These are phyloP conservation scores for Avena insularis DNA, from an alignment of 176 grass and related monocot species.

Conservation along the genomic window DNA sequence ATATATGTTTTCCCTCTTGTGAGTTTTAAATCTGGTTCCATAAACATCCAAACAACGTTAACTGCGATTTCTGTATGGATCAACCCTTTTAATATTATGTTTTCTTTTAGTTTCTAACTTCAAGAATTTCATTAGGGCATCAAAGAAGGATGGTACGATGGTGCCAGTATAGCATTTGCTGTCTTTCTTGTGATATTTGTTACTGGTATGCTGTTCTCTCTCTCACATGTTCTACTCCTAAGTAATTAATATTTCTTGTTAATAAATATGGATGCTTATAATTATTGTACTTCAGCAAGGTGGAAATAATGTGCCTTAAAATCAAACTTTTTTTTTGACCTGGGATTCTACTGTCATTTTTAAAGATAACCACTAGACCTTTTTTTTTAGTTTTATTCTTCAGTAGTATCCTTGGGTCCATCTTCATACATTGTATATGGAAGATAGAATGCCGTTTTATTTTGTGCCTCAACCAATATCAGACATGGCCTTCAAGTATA, in stretches of 20 bases:
- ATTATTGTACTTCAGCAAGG: slow-evolving; percentile 28
- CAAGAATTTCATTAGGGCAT: slow-evolving; percentile 66
- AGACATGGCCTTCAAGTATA: slow-evolving; percentile 17
- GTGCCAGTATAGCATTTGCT: slow-evolving; percentile 91
- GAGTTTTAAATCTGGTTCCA: slow-evolving; percentile 12
- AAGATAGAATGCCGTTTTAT: not conserved
- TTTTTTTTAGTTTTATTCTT: slow-evolving; percentile 8
- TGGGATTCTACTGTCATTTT: slow-evolving; percentile 8
- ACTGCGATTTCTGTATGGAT: not conserved
- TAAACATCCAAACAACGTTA: slow-evolving; percentile 5
- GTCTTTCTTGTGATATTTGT: slow-evolving; percentile 95
- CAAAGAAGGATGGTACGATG: slow-evolving; percentile 98
- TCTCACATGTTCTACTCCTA: slow-evolving; percentile 11
- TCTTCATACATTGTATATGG: not conserved
- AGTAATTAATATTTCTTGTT: slow-evolving; percentile 23
- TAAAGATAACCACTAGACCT: not conserved
- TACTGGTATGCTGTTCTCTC: slow-evolving; percentile 71
- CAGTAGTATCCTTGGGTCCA: slow-evolving; percentile 1
- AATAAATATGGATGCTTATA: slow-evolving; percentile 16
- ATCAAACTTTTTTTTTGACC: not conserved
- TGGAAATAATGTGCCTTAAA: slow-evolving; percentile 19
- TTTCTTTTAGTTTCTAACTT: slow-evolving; percentile 51
- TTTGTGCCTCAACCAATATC: slow-evolving; percentile 29
- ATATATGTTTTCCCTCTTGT: slow-evolving; percentile 1
- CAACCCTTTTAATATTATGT: slow-evolving; percentile 31